Evolutionary conservation across 1,284 basidiomycete genomes (phyloP).

Genomic region (Fomitopsis pinicola): DNA sequence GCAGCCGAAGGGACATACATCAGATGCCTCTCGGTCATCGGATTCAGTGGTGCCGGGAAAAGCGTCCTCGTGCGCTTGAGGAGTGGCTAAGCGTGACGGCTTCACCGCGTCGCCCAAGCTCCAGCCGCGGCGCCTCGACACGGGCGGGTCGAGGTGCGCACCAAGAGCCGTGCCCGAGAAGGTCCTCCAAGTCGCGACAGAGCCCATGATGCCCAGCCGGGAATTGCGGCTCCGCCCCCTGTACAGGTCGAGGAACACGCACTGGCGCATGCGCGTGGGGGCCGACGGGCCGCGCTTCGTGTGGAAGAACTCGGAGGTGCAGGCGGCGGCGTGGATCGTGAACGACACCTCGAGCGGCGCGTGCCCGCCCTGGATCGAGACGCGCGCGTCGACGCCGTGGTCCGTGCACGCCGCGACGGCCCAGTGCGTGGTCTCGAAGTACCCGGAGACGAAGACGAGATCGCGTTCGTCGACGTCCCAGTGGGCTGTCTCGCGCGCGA

Average conservation of each 20-base stretch:
- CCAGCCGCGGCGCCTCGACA: background rate
- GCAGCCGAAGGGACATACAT: too few relatives aligned
- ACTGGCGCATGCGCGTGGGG: background rate
- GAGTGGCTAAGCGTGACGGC: too few relatives aligned
- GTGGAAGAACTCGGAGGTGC: background rate
- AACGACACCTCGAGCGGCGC: background rate
- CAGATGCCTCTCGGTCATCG: too few relatives aligned
- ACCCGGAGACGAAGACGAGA: background rate
- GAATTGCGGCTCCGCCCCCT: background rate
- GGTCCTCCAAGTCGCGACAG: background rate
- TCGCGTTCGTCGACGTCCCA: background rate
- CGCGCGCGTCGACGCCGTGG: background rate
- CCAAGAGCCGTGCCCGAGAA: background rate
- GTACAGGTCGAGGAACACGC: background rate
- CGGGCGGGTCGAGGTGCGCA: background rate
- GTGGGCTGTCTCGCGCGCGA: background rate
- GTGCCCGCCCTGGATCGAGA: background rate
- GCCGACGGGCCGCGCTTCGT: background rate
- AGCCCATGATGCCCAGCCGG: background rate
- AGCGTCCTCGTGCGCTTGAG: too few relatives aligned
- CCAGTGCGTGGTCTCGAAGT: background rate
- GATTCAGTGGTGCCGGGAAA: too few relatives aligned
- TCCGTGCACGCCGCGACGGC: background rate
- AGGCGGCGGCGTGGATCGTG: background rate
- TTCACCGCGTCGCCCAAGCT: too few relatives aligned